These are phyloP conservation scores for Candida pseudoviswanathii DNA, from an alignment of 1,139 yeast genomes.

Conservation along the genomic window DNA sequence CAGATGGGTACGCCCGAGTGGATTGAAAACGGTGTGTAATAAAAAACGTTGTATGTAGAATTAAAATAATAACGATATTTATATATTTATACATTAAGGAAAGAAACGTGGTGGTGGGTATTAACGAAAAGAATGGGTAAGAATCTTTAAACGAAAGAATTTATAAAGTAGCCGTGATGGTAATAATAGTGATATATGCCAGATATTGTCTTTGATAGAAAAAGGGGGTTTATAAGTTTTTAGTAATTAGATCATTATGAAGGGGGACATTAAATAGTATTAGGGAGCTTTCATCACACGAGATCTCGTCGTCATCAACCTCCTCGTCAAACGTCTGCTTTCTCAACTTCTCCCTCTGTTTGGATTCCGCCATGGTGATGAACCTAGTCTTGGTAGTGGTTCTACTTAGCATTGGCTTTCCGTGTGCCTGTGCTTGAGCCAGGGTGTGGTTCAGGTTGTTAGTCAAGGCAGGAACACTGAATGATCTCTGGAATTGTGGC, in stretches of 20 bases:
- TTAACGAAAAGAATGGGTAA: not conserved
- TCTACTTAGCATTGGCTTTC: slow-evolving; percentile 26
- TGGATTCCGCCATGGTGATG: slow-evolving; percentile 38
- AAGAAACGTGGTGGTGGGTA: not conserved
- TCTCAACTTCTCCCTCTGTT: slow-evolving; percentile 41
- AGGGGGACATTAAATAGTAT: slow-evolving; percentile 47
- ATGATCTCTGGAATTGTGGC: slow-evolving; percentile 5
- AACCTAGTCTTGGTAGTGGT: slow-evolving; percentile 34
- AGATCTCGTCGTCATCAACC: slow-evolving; percentile 46
- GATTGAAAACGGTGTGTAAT: slow-evolving; percentile 51
- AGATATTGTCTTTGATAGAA: not conserved
- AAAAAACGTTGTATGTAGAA: too few species aligned
- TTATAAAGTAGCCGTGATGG: not conserved
- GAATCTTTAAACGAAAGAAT: not conserved
- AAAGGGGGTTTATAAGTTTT: not conserved
- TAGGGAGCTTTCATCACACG: slow-evolving; percentile 19
- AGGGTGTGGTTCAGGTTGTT: slow-evolving; percentile 4
- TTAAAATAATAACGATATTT: not conserved
- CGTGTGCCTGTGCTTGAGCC: slow-evolving; percentile 6
- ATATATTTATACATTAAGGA: not conserved
- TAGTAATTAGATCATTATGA: slow-evolving; percentile 2
- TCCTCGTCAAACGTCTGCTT: slow-evolving; percentile 47
- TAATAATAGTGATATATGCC: not conserved
- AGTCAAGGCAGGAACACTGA: not conserved
- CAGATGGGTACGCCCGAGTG: slow-evolving; percentile 96